Base-by-base conservation (phyloP, 2,329 filamentous ascomycete genomes). In the Sclerotinia trifoliorum region DNA sequence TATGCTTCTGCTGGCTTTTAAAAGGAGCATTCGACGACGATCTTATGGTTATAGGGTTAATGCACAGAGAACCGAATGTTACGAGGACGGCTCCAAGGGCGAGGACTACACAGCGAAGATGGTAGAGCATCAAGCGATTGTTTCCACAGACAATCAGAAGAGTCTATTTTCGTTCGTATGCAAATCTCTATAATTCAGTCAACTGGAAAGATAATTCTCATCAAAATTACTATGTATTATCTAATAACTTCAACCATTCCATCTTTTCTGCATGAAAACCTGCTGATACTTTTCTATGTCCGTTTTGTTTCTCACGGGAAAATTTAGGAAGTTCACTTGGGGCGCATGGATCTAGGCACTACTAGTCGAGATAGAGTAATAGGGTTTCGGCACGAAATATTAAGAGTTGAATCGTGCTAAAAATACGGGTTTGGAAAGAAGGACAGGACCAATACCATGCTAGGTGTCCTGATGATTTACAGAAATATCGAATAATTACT, bases 271-370 rank as follows among this genome's bases (percentile, higher is more conserved):
- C 52, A 67, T 75, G 63, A 73, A 74, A 42, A 68, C 65, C 8
- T 75, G 69, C 17, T 72, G 64, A n/a, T 74, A 5, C 35, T 74
- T 29, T 72, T 75, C 29, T 75, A 74, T 51, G 52, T 71, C 44
- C 65, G 72, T n/a, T 67, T 74, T 51, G 70, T 73, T 61, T 49
- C 66, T 48, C 63, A n/a, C 65, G 5, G 29, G 2, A 29, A 29
- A 29, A n/a, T 73, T 71, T 46, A 71, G 56, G 5, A 61, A 67
- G 19, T 72, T 66, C 39, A 71, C 68, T 21, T 74, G 61, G 26
- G 67, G 55, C 19, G 67, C 68, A 10, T 67, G 74, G 19, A 63
- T 29, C 5, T 56, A 10, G 73, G 70, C 32, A 72, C 73, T 8
- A 5, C 29, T 74, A 24, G 35, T 35, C 35, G 35, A 35, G 35